These are phyloP conservation scores for Candida germanica DNA, from an alignment of 805 yeast genomes.

Conservation along the genomic window DNA sequence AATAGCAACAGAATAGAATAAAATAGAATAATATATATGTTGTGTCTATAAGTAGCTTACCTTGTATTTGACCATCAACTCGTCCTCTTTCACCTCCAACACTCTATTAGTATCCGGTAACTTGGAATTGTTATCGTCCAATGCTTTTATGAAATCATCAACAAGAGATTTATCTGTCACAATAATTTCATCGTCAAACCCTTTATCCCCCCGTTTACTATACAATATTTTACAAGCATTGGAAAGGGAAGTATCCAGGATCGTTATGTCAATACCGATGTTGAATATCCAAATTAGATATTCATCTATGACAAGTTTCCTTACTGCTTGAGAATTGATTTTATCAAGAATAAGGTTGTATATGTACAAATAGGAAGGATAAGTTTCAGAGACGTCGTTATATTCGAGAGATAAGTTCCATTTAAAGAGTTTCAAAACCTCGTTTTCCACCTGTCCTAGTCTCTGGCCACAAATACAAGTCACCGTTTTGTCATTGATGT, in stretches of 20 bases:
- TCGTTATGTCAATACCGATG: constrained; percentile 29
- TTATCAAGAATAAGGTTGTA: constrained; percentile 40
- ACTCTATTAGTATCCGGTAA: constrained; percentile 19
- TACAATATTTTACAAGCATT: constrained; percentile 29
- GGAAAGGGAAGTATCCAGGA: constrained; percentile 13
- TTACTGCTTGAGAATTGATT: constrained; percentile 35
- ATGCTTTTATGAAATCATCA: constrained; percentile 13
- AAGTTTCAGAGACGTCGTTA: constrained; percentile 20
- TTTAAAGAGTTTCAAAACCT: constrained; percentile 39
- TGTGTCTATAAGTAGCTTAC: constrained; percentile 22
- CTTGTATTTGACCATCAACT: constrained; percentile 12
- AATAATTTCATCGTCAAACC: constrained; percentile 17
- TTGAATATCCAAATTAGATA: constrained; percentile 35
- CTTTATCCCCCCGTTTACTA: constrained; percentile 10
- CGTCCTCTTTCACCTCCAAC: constrained; percentile 15
- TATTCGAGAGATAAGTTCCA: constrained; percentile 49
- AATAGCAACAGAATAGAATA: constrained; percentile 1
- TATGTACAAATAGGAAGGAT: constrained; percentile 32
- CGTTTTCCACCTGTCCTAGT: constrained; percentile 36
- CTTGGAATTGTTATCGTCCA: constrained; percentile 15
- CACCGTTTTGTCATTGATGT: constrained; percentile 10
- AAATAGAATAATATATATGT: too few species aligned
- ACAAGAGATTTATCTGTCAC: constrained; percentile 12
- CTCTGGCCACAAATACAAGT: constrained; percentile 37
- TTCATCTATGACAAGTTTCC: constrained; percentile 25